These are phyloP conservation scores for Boletales sp. DNA, from an alignment of 768 basidiomycete species.

Conservation along the genomic window DNA sequence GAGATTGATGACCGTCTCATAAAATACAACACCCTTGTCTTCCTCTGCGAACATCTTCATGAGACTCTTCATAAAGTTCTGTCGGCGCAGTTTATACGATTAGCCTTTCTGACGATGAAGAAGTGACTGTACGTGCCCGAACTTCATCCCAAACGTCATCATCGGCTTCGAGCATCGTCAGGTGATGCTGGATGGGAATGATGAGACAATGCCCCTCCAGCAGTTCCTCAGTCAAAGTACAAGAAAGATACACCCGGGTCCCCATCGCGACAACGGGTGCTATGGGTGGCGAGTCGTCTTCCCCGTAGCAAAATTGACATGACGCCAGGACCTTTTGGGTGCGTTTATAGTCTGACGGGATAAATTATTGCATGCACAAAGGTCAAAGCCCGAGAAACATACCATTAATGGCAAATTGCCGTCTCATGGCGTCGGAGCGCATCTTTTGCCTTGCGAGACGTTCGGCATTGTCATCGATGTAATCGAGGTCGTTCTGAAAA, in stretches of 20 bases:
- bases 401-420: slow-evolving; percentile 96
- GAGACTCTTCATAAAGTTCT: slow-evolving; percentile 88
- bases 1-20: slow-evolving; percentile 85
- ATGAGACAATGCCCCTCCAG: slow-evolving; percentile 91
- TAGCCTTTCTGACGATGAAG: neutral
- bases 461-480: slow-evolving; percentile 96
- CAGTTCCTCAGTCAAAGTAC: slow-evolving; percentile 85
- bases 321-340: slow-evolving; percentile 87
- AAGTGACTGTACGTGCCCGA: slow-evolving; percentile 48
- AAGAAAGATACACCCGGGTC: slow-evolving; percentile 86
- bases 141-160: slow-evolving; percentile 99
- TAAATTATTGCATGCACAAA: neutral
- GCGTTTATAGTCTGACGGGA: slow-evolving; percentile 76
- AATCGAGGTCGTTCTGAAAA: slow-evolving; percentile 78
- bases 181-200: slow-evolving; percentile 91
- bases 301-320: slow-evolving; percentile 88
- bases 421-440: slow-evolving; percentile 94
- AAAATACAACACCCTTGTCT: slow-evolving; percentile 93
- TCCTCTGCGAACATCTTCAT: slow-evolving; percentile 94
- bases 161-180: slow-evolving; percentile 88
- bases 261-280: slow-evolving; percentile 90
- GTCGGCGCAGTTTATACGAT: neutral
- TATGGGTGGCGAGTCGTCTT: slow-evolving; percentile 86
- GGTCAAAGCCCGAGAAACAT: slow-evolving; percentile 13
- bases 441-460: slow-evolving; percentile 90